These are phyloP conservation scores for Setaria italica DNA, from an alignment of 202 grass and related monocot species.

Conservation along the genomic window DNA sequence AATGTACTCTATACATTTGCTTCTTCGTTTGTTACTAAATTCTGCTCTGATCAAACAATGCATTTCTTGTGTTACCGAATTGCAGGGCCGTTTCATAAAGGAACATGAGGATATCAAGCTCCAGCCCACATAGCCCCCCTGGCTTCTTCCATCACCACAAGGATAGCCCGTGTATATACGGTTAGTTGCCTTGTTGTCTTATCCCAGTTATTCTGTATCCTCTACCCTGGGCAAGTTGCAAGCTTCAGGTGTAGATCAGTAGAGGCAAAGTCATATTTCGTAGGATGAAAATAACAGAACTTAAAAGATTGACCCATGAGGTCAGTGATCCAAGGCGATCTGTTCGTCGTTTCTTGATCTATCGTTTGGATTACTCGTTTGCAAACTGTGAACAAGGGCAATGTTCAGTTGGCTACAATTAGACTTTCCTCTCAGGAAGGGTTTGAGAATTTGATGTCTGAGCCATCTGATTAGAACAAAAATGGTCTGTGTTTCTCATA, in stretches of 20 bases:
- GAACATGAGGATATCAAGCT: conserved; percentile 33
- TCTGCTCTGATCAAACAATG: conserved; percentile 3
- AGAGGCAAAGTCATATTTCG: conserved; percentile 12
- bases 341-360: not conserved
- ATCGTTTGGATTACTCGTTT: not conserved
- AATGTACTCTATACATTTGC: not conserved
- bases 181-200: conserved; percentile 31
- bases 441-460: not conserved
- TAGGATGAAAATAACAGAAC: conserved; percentile 47
- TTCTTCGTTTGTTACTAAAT: not conserved
- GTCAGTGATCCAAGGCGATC: conserved; percentile 2
- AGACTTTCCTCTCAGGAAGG: not conserved
- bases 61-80: conserved; percentile 9
- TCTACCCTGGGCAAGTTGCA: not conserved
- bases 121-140: not conserved
- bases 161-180: conserved; percentile 1
- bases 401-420: not conserved
- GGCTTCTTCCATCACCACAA: not conserved
- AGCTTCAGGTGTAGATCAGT: conserved; percentile 23
- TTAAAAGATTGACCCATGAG: not conserved
- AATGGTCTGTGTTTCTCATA: not conserved
- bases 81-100: conserved; percentile 90
- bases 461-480: not conserved
- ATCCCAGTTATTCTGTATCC: not conserved
- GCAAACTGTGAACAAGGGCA: not conserved